Conservation (phyloP, 2,329 filamentous ascomycete species). For the Cryphonectria naterciae region DNA sequence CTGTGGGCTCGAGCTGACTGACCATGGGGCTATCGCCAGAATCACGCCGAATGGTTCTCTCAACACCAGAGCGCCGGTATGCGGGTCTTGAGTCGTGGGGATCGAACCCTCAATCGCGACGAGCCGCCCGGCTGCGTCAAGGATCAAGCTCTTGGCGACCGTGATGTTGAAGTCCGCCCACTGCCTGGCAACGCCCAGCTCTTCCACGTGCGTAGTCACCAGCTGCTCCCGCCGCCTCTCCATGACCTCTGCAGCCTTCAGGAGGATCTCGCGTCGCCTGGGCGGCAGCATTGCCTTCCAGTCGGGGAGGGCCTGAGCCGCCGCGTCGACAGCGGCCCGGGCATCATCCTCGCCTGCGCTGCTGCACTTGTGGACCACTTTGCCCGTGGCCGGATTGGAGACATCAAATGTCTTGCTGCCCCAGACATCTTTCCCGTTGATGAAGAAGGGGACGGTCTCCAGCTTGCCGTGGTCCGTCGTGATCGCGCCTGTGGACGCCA, state of each 20-base stretch:
- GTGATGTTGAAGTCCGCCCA: constrained; percentile 51
- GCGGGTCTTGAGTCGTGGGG: constrained; percentile 46
- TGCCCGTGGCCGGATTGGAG: constrained; percentile 36
- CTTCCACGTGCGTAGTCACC: constrained; percentile 57
- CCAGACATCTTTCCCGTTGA: constrained; percentile 38
- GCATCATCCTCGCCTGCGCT: constrained; percentile 36
- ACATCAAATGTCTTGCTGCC: constrained; percentile 35
- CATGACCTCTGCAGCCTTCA: constrained; percentile 70
- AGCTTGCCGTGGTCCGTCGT: constrained; percentile 16
- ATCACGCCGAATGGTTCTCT: constrained; percentile 81
- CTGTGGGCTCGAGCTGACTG: constrained; percentile 50
- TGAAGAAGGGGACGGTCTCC: constrained; percentile 38
- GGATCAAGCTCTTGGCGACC: constrained; percentile 42
- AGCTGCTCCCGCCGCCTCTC: constrained; percentile 64
- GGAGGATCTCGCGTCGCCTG: constrained; percentile 69
- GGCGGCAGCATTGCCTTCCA: constrained; percentile 69
- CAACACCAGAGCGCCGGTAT: constrained; percentile 64
- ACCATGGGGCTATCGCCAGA: constrained; percentile 82
- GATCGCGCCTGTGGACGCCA: constrained; percentile 12
- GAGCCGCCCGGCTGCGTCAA: constrained; percentile 49
- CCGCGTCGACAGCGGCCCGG: constrained; percentile 45
- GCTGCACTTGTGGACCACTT: constrained; percentile 36
- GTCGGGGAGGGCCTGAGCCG: constrained; percentile 67
- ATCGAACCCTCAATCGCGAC: constrained; percentile 40
- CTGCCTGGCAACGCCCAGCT: constrained; percentile 45